These are phyloP conservation scores for Rhodotorula babjevae DNA, from an alignment of 768 basidiomycete genomes.

Conservation along the genomic window DNA sequence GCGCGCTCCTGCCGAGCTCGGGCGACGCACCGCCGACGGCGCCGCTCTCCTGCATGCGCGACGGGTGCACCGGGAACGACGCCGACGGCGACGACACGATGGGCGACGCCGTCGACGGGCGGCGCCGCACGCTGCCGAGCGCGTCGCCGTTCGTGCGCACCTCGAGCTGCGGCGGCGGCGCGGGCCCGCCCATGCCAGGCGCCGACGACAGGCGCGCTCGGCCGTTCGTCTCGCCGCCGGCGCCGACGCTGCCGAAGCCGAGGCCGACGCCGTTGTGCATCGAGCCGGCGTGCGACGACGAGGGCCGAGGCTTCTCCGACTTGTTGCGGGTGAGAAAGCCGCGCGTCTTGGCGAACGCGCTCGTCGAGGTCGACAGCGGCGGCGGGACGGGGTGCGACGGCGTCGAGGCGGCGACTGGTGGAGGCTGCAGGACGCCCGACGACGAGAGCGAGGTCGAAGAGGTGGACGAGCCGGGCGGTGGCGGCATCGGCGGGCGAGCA, in stretches of 20 bases:
- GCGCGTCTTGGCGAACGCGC: conserved; percentile 13
- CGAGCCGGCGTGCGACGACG: conserved; percentile 5
- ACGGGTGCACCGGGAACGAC: conserved; percentile 1
- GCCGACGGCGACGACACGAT: neutral
- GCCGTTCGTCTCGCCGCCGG: neutral
- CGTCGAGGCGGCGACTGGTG: neutral
- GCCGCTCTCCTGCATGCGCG: neutral
- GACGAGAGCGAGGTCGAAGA: conserved; percentile 4
- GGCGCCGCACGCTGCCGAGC: neutral
- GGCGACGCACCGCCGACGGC: neutral
- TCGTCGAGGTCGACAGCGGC: neutral
- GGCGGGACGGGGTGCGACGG: neutral
- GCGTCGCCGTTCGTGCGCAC: neutral
- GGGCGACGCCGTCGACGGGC: conserved; percentile 13
- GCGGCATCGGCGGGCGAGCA: neutral
- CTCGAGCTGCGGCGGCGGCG: neutral
- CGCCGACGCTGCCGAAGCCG: neutral
- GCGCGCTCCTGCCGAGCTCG: neutral
- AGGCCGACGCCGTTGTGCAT: conserved; percentile 10
- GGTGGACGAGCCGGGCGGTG: neutral
- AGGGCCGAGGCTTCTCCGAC: neutral
- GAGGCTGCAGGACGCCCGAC: conserved; percentile 7
- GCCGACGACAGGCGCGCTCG: neutral
- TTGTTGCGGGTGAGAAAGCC: conserved; percentile 8
- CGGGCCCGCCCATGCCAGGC: neutral